Conservation (phyloP, 352 stramenopile genomes). For the Phytopythium kandeliae region DNA sequence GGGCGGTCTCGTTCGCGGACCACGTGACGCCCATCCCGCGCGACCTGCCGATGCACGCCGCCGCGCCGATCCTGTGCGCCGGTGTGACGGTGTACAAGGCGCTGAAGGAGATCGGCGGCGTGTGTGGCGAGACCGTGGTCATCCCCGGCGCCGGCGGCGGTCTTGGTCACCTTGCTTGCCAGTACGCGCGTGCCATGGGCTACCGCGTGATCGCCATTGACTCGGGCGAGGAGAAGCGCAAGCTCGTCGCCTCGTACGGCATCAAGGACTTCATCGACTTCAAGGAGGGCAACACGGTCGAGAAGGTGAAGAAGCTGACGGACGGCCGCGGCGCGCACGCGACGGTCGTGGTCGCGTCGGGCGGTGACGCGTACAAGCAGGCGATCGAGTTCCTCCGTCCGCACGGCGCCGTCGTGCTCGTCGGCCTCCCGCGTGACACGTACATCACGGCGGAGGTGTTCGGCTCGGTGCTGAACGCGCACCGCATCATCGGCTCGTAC, state of each 20-base stretch:
- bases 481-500: conserved; percentile 47
- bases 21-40: conserved; percentile 70
- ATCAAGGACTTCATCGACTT: conserved; percentile 69
- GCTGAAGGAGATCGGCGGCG: conserved; percentile 50
- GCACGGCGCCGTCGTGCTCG: conserved; percentile 55
- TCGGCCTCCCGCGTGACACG: conserved; percentile 67
- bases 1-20: conserved; percentile 67
- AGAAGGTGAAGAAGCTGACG: conserved; percentile 35
- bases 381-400: conserved; percentile 56
- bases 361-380: conserved; percentile 42
- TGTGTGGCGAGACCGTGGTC: conserved; percentile 43
- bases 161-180: conserved; percentile 75
- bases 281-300: conserved; percentile 42
- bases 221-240: conserved; percentile 53
- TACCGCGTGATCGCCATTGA: conserved; percentile 72
- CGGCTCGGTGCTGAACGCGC: conserved; percentile 26
- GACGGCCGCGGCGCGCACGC: conserved; percentile 53
- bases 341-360: conserved; percentile 67
- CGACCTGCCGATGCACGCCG: conserved; percentile 30
- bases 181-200: conserved; percentile 69
- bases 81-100: conserved; percentile 86
- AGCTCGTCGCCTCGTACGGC: conserved; percentile 56
- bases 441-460: conserved; percentile 28
- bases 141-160: conserved; percentile 67
- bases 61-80: conserved; percentile 76